Base-by-base conservation (phyloP, 2,329 filamentous ascomycete species). In the Dactylellina parvicollis region DNA sequence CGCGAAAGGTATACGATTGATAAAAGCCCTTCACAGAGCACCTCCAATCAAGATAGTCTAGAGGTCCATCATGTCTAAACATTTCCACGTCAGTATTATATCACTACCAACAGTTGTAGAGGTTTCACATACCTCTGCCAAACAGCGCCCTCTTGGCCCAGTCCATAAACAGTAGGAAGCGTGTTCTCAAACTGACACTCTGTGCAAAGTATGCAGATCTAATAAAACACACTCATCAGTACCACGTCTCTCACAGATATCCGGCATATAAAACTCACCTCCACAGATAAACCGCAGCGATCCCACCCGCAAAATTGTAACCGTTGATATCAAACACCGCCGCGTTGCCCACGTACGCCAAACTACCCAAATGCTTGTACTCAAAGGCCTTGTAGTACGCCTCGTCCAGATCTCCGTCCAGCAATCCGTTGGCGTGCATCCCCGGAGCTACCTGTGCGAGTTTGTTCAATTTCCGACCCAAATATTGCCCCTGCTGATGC, bases 131-230 rank as follows among this genome's bases (percentile, higher is more conserved):
- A 97, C 94, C 95, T 89, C 95, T 86, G 77, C 95, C 95, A 83
- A 99, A 99, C 20, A 99, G 82, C 10, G 92, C 91, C 80, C 96
- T 86, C 87, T 98, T 99, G n/a, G 88, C 89, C 95, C 95, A 99
- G 81, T 99, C 95, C 95, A 99, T 97, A 16, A 92, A 92, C 81
- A 99, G 84, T 79, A 99, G 82, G 76, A 92, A 87, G 75, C 94
- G 87, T 24, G 95, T 99, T 77, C 95, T 85, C 71, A 98, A 86
- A 81, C 93, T 97, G 50, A 99, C 95, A 79, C 92, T 96, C 84
- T 99, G 92, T 10, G 95, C 92, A 83, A 99, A 99, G 82, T 99
- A 99, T 12, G 97, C 77, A 24, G 75, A 76, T 65, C 76, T 75
- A 50, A 18, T 49, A 2, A 7, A 47, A 60, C 8, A 5, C 8